phyloP scores from a whole-genome alignment of 1,284 basidiomycete species.

The Austroboletus niveus region DNA sequence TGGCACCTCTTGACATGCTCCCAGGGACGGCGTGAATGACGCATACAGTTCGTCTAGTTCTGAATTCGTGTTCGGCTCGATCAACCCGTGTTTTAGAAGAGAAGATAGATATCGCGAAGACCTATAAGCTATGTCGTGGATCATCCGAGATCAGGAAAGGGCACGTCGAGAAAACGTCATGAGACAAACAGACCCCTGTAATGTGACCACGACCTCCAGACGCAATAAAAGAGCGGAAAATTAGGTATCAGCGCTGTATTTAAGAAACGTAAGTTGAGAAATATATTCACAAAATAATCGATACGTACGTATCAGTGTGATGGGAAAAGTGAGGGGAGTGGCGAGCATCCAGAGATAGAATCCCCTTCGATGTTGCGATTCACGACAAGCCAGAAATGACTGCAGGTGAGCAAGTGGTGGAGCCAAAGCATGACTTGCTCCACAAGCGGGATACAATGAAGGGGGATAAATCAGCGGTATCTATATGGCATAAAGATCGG shows the following conservation, averaged over 20 bases:
- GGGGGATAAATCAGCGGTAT: conserved; percentile 69
- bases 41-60: conserved; percentile 60
- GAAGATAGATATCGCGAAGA: conserved; percentile 66
- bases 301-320: conserved; percentile 70
- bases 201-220: conserved; percentile 81
- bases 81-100: conserved; percentile 52
- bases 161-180: too few species aligned
- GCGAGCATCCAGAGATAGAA: conserved; percentile 63
- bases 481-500: conserved; percentile 33
- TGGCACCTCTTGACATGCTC: not conserved
- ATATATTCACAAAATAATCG: not conserved
- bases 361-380: conserved; percentile 62
- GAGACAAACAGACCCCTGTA: conserved; percentile 54
- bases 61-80: conserved; percentile 52
- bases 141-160: not conserved
- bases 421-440: conserved; percentile 3
- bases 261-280: conserved; percentile 2
- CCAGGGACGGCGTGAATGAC: conserved; percentile 4
- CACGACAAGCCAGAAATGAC: conserved; percentile 49
- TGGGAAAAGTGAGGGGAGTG: conserved; percentile 69
- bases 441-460: conserved; percentile 38
- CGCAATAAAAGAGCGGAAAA: conserved; percentile 80
- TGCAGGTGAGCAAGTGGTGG: conserved; percentile 54
- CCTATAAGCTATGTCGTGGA: conserved; percentile 55
- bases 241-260: conserved; percentile 72